These are phyloP conservation scores for Dioszegia aurantiaca DNA, from an alignment of 768 basidiomycete genomes.

Conservation along the genomic window DNA sequence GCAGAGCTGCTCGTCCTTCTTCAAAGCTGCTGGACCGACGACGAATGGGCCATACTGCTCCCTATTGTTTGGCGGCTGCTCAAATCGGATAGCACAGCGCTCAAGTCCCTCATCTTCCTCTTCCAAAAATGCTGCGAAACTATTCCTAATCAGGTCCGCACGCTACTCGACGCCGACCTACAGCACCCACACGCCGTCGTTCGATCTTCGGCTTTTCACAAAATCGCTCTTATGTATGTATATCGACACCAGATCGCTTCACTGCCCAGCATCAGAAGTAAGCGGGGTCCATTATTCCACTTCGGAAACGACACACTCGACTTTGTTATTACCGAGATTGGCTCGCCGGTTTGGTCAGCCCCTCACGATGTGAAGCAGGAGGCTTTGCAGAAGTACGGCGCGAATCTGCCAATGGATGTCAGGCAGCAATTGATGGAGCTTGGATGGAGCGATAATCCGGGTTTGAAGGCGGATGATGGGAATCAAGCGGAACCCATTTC, in stretches of 20 bases:
- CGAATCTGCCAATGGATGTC: conserved; percentile 32
- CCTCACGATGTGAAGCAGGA: conserved; percentile 38
- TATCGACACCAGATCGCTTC: conserved; percentile 36
- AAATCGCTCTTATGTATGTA: conserved; percentile 27
- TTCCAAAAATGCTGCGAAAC: conserved; percentile 37
- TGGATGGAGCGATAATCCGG: conserved; percentile 39
- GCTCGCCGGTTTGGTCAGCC: conserved; percentile 32
- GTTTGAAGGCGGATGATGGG: conserved; percentile 10
- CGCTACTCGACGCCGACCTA: conserved; percentile 9
- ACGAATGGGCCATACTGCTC: conserved; percentile 31
- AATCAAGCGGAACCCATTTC: conserved; percentile 32
- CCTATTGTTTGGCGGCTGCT: conserved; percentile 25
- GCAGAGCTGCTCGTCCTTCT: conserved; percentile 22
- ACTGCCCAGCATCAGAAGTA: conserved; percentile 23
- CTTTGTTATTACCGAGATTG: conserved; percentile 41
- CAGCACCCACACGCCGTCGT: conserved; percentile 4
- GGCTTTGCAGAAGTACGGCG: conserved; percentile 36
- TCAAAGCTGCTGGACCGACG: conserved; percentile 26
- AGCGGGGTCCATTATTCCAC: conserved; percentile 38
- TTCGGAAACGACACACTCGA: conserved; percentile 30
- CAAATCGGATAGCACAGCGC: conserved; percentile 1
- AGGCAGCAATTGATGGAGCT: conserved; percentile 41
- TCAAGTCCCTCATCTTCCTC: conserved; percentile 20
- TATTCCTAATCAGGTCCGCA: conserved; percentile 16
- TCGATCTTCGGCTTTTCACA: conserved; percentile 21